phyloP scores from a whole-genome alignment of 202 grass and related monocot genomes.

The Musa balbisiana region DNA sequence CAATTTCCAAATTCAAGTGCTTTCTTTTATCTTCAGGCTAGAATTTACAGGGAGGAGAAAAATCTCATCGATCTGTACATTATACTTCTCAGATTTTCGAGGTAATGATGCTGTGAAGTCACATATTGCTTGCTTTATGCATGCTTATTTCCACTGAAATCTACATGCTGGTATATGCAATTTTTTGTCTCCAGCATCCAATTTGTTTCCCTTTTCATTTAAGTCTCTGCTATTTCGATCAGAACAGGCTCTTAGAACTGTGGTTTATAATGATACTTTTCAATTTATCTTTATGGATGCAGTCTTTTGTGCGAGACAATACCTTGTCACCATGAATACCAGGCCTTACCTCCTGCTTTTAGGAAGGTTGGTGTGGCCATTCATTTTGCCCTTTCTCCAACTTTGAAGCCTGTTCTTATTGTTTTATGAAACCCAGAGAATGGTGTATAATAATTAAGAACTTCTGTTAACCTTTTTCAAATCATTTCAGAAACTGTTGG shows the following conservation, averaged over 20 bases:
- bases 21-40: constrained; percentile 51
- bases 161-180: not conserved
- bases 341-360: constrained; percentile 41
- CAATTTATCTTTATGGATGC: constrained; percentile 25
- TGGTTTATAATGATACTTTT: not conserved
- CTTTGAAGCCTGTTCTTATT: not conserved
- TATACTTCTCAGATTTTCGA: constrained; percentile 89
- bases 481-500: constrained; percentile 60
- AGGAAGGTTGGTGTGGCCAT: constrained; percentile 43
- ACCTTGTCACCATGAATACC: constrained; percentile 74
- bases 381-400: not conserved
- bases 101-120: constrained; percentile 32
- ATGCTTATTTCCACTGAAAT: not conserved
- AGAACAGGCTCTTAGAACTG: not conserved
- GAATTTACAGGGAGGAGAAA: constrained; percentile 85
- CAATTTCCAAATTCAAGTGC: constrained; percentile 11
- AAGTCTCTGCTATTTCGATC: not conserved
- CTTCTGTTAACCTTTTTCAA: constrained; percentile 15
- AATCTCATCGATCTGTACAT: constrained; percentile 93
- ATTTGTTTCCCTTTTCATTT: not conserved
- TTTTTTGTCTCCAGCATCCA: not conserved
- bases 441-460: not conserved
- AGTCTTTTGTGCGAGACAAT: constrained; percentile 96
- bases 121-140: constrained; percentile 7
- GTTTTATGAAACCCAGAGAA: not conserved